phyloP scores from a whole-genome alignment of 192 early-diverging fungal genomes.

The Allomyces macrogynus region DNA sequence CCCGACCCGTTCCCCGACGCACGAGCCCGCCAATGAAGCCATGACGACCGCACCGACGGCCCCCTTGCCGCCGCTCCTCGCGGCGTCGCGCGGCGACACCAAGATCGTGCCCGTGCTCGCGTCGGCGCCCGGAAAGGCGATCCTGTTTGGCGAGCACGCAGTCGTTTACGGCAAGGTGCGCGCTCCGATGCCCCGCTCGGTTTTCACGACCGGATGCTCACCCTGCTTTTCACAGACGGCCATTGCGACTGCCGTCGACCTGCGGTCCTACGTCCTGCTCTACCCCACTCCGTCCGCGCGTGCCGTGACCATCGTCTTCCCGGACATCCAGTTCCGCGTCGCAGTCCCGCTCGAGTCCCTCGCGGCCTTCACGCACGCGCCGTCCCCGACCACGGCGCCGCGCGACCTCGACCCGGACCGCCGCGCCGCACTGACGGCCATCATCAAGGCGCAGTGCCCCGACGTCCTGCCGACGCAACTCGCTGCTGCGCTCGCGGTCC shows the following conservation, averaged over 20 bases:
- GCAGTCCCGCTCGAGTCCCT: too few relatives aligned
- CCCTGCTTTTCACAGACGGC: constrained; percentile 27
- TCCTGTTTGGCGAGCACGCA: constrained; percentile 94
- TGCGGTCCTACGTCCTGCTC: constrained; percentile 49
- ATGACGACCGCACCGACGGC: background rate
- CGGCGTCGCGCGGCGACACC: too few relatives aligned
- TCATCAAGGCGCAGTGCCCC: constrained; percentile 3
- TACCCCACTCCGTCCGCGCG: constrained; percentile 12
- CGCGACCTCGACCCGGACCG: constrained; percentile 11
- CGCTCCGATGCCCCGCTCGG: too few relatives aligned
- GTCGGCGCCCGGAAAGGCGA: constrained; percentile 90
- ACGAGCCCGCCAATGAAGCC: background rate
- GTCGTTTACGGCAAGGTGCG: constrained; percentile 76
- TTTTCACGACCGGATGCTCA: too few relatives aligned
- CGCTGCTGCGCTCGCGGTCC: constrained; percentile 38
- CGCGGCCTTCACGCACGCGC: too few relatives aligned
- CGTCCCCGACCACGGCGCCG: constrained; percentile 40
- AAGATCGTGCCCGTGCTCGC: constrained; percentile 12
- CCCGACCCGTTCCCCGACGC: too few relatives aligned
- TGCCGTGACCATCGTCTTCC: too few relatives aligned
- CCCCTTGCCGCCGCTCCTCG: background rate
- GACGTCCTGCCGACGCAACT: background rate
- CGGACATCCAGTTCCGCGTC: too few relatives aligned
- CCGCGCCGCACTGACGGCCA: constrained; percentile 12
- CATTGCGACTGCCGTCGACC: constrained; percentile 59